Evolutionary conservation across 768 basidiomycete species (phyloP).

Genomic region (Kwoniella botswanensis): DNA sequence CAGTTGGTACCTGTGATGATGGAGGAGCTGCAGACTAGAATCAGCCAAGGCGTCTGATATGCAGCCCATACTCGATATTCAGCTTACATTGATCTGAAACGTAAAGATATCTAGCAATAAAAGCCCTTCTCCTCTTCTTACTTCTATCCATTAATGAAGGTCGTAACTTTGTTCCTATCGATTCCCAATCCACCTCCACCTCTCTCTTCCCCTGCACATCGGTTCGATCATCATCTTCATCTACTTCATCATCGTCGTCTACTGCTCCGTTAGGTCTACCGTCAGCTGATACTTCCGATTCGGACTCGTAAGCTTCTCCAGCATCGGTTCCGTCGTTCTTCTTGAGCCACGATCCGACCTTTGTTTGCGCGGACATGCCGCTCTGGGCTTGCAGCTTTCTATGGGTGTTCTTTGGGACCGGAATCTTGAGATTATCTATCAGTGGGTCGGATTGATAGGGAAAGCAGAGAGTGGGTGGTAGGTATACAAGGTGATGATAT

Average conservation of each 20-base stretch:
- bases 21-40: conserved; percentile 40
- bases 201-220: conserved; percentile 21
- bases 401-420: conserved; percentile 34
- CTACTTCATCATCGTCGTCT: conserved; percentile 32
- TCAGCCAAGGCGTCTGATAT: conserved; percentile 8
- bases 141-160: conserved; percentile 36
- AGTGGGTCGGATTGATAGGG: not conserved
- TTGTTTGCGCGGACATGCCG: conserved; percentile 40
- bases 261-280: conserved; percentile 18
- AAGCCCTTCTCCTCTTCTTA: conserved; percentile 42
- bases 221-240: conserved; percentile 12
- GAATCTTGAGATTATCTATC: conserved; percentile 28
- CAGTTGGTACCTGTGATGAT: conserved; percentile 30
- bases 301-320: conserved; percentile 45
- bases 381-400: conserved; percentile 45
- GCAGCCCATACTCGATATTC: conserved; percentile 1
- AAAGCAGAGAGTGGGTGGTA: conserved; percentile 7
- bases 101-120: conserved; percentile 39
- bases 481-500: not conserved
- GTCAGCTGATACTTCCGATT: conserved; percentile 16
- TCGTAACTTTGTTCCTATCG: conserved; percentile 31
- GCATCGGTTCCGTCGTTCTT: conserved; percentile 27
- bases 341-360: conserved; percentile 54
- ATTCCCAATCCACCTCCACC: conserved; percentile 46
- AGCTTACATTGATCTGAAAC: conserved; percentile 40